phyloP scores from a whole-genome alignment of 148 eudicot species.

The Mesembryanthemum crystallinum region DNA sequence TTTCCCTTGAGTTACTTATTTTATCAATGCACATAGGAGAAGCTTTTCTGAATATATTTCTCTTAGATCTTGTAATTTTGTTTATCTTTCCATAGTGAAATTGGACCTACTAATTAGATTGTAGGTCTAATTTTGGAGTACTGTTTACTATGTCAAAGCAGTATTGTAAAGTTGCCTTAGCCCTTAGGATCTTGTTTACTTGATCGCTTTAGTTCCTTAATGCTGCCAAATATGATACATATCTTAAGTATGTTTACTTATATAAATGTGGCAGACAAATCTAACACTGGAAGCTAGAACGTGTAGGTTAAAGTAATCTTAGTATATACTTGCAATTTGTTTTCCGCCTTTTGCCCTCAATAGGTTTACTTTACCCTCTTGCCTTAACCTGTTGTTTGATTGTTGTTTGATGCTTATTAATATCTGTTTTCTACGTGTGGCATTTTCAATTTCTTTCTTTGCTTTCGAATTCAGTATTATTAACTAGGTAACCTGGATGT shows the following conservation, averaged over 20 bases:
- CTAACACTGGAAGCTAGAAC: background rate
- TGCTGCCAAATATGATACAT: background rate
- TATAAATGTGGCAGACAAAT: background rate
- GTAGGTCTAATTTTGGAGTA: background rate
- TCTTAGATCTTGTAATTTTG: background rate
- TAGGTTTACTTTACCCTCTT: background rate
- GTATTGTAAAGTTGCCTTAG: background rate
- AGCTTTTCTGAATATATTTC: background rate
- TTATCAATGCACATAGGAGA: background rate
- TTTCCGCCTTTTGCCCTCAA: background rate
- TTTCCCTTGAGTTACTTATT: background rate
- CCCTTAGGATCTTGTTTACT: background rate
- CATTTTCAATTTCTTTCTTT: too few relatives aligned
- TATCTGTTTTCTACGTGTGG: too few relatives aligned
- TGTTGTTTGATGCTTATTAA: background rate
- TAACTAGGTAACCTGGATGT: too few relatives aligned
- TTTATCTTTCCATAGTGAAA: background rate
- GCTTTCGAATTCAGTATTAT: too few relatives aligned
- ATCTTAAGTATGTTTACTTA: background rate
- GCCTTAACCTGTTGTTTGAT: background rate
- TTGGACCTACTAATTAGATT: background rate
- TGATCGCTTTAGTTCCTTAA: background rate
- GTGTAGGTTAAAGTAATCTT: background rate
- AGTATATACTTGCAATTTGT: background rate
- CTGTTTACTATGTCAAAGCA: background rate